Evolutionary conservation across 2,329 filamentous ascomycete species (phyloP), one percentile per base, ranked within the genome.

Genomic region (Teratosphaeria epicoccoides): DNA sequence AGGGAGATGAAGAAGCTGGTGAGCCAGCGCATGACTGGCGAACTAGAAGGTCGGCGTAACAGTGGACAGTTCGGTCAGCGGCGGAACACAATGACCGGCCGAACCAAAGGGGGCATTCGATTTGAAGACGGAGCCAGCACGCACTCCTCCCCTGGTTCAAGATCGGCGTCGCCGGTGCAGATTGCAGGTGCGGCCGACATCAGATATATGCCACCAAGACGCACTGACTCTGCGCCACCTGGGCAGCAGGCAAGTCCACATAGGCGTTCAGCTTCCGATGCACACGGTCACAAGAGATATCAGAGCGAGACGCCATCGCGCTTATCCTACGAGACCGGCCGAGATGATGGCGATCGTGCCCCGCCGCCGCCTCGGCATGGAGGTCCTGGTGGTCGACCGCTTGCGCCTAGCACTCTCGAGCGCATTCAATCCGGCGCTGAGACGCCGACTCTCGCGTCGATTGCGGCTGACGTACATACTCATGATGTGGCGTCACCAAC

Each of bases 1-100:
- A 85, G 83, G 64, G 82, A 85, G 63, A 71, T 98, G 66, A 97
- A 96, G 70, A 89, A 96, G 53, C 74, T 91, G 44, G 96, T 91
- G 0, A 82, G 85, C 4, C 82, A 81, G 50, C 81, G 88, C 22
- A 91, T 95, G 80, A 81, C 80, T 20, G 59, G 57, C 6, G 56
- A 58, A 17, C 55, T 63, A 24, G 62, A 65, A 24, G 57, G 59
- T 22, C 55, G 58, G 24, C 49, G 43, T 20, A 57, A 52, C 49
- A 47, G 47, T 20, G 51, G 58, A n/a, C 55, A 63, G 23, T 59
- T 66, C n/a, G 61, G 65, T 37, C 66, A 66, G 50, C 66, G 70
- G n/a, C 71, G 72, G 49, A 72, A 71, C 51, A 73, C 69, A 23
- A 65, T 69, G 6, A 70, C 68, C 50, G 70, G 70, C 46, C 53